Evolutionary conservation across 495 filamentous ascomycete genomes (phyloP), one percentile per base, ranked within the genome.

Genomic region (Penicillium malachiteum): DNA sequence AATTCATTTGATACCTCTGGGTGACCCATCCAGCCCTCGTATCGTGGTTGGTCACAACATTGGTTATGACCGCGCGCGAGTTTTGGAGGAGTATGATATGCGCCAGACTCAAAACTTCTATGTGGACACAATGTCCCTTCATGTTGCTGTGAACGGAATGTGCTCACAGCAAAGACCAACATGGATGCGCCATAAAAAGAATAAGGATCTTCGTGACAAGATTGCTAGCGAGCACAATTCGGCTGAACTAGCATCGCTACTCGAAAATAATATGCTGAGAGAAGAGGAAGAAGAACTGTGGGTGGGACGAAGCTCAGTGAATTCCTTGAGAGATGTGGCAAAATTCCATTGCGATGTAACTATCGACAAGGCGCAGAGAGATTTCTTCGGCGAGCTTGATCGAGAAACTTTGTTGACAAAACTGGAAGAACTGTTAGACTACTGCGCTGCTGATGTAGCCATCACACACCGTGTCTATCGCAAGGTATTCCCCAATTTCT

Each of bases 141-240:
- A 99, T 67, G 92, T 97, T 7, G 94, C 94, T 11, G 92, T 96
- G 8, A 99, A 99, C 64, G 94, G 94, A 32, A 99, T 99, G 94
- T 99, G 94, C 67, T 97, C 94, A 9, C 88, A 88, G 51, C 94
- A 99, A 69, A 81, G 94, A 48, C 94, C 94, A 8, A 94, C 90
- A 0, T 99, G 94, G 94, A 89, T 96, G 86, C 94, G 91, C 58
- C 88, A 95, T 63, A 87, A 89, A 63, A 99, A 99, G 66, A 88
- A 85, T 57, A 83, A 86, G 59, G 92, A 96, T 59, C 63, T 96
- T 44, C 77, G 90, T 39, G 92, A 96, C 50, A 90, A 88, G 67
- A 84, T 94, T 46, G 81, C 87, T 12, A 85, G 72, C 49, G 87
- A 90, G 52, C 87, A 79, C 35, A 79, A 86, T 53, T 84, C 85